These are phyloP conservation scores for Saccharomycopsis guyanensis DNA, from an alignment of 805 yeast species.

Conservation along the genomic window DNA sequence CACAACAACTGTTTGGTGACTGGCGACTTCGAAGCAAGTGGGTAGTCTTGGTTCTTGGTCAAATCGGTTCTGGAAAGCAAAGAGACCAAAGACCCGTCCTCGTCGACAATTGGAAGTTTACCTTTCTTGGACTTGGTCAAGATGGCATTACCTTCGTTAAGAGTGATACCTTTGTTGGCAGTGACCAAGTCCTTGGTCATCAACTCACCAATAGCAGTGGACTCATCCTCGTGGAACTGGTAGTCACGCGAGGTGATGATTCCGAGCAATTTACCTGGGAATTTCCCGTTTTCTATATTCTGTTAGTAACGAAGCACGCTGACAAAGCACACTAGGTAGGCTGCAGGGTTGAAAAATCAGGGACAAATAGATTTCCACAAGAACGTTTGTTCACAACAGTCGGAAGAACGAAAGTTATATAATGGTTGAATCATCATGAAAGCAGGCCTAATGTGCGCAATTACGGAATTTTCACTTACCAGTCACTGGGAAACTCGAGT, in stretches of 20 bases:
- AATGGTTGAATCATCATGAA: constrained; percentile 24
- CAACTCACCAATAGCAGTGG: constrained; percentile 57
- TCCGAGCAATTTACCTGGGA: constrained; percentile 88
- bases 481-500: constrained; percentile 98
- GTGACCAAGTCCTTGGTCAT: constrained; percentile 89
- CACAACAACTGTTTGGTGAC: constrained; percentile 91
- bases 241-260: constrained; percentile 95
- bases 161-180: constrained; percentile 73
- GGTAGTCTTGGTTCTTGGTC: constrained; percentile 90
- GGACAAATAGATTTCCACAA: constrained; percentile 60
- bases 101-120: constrained; percentile 89
- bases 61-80: constrained; percentile 92
- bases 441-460: constrained; percentile 4
- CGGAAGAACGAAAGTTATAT: constrained; percentile 99
- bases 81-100: constrained; percentile 66
- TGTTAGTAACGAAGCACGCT: constrained; percentile 25
- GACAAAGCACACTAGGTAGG: background rate
- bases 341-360: background rate
- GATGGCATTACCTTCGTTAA: constrained; percentile 82
- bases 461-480: constrained; percentile 61
- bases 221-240: constrained; percentile 80
- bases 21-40: constrained; percentile 89
- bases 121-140: constrained; percentile 94
- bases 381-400: constrained; percentile 85
- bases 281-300: constrained; percentile 65